Conservation (phyloP, 495 filamentous ascomycete genomes). For the Hypoxylon rickii region DNA sequence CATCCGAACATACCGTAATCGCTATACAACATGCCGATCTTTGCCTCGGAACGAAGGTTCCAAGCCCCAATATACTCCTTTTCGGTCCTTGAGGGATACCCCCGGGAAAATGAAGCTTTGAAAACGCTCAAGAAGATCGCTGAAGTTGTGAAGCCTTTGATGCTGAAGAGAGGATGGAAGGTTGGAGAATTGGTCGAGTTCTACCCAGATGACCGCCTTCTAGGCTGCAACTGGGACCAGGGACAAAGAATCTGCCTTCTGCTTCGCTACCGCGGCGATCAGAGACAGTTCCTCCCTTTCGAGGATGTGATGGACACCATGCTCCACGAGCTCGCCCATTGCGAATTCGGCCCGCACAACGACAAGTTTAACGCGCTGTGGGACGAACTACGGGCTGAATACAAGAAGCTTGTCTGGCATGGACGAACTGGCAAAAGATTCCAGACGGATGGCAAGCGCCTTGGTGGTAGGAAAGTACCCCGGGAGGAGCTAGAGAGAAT, state of each 20-base stretch:
- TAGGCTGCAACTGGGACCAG: constrained; percentile 76
- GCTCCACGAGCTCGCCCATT: constrained; percentile 96
- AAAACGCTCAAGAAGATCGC: constrained; percentile 80
- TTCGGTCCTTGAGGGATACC: constrained; percentile 75
- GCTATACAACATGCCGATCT: too few species aligned
- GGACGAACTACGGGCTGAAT: constrained; percentile 86
- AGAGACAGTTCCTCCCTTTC: constrained; percentile 76
- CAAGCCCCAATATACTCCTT: constrained; percentile 75
- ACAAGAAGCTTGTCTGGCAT: constrained; percentile 71
- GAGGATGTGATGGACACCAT: constrained; percentile 87
- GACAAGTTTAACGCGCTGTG: constrained; percentile 81
- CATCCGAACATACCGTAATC: too few species aligned
- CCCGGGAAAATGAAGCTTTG: constrained; percentile 78
- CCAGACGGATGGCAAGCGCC: constrained; percentile 70
- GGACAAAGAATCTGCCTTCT: constrained; percentile 84
- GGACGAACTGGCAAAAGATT: constrained; percentile 95
- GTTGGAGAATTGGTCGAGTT: constrained; percentile 85
- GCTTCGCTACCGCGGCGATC: constrained; percentile 76
- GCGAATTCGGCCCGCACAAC: constrained; percentile 80
- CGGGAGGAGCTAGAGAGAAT: constrained; percentile 75
- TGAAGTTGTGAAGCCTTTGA: constrained; percentile 92
- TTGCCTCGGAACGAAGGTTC: too few species aligned
- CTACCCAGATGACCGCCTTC: constrained; percentile 71
- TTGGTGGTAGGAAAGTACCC: constrained; percentile 72
- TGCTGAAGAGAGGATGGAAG: constrained; percentile 82